A percentile compares a stretch with the other conserved stretches of the same genome.
These are phyloP conservation scores for Asterionellopsis glacialis DNA, from an alignment of 108 stramenopile species.

Conservation along the genomic window DNA sequence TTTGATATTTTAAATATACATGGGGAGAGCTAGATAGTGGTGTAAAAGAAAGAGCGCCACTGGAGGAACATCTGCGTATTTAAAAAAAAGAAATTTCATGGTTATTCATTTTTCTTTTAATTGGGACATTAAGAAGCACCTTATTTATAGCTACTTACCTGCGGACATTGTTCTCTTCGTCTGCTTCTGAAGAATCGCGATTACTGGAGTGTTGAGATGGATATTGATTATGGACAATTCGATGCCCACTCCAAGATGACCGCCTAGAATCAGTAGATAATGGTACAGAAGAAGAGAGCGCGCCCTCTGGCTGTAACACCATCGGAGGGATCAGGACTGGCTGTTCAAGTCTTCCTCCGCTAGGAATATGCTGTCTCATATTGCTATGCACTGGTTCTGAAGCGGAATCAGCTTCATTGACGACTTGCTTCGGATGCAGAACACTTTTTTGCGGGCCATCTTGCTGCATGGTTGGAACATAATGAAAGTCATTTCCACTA, in stretches of 20 bases:
- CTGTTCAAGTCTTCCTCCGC: neutral
- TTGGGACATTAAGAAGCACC: neutral
- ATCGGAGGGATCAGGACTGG: neutral
- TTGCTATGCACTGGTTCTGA: neutral
- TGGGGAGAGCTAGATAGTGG: conserved; percentile 1
- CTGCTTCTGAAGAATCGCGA: neutral
- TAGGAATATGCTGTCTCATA: neutral
- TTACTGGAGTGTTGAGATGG: too few relatives aligned
- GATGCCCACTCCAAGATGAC: neutral
- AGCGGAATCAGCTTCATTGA: conserved; percentile 2
- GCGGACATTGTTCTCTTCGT: neutral
- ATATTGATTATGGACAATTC: neutral
- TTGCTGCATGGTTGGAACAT: neutral
- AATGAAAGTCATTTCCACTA: too few relatives aligned
- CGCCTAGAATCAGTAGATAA: neutral
- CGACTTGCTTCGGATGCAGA: neutral
- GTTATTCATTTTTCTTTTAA: neutral
- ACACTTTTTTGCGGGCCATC: neutral
- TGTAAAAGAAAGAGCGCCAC: neutral
- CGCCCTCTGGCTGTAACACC: too few relatives aligned
- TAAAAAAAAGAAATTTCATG: neutral
- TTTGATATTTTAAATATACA: neutral
- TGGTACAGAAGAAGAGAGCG: neutral
- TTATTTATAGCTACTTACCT: neutral
- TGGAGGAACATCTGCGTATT: conserved; percentile 2